phyloP scores from a whole-genome alignment of 345 rosid species.

The Jatropha curcas region DNA sequence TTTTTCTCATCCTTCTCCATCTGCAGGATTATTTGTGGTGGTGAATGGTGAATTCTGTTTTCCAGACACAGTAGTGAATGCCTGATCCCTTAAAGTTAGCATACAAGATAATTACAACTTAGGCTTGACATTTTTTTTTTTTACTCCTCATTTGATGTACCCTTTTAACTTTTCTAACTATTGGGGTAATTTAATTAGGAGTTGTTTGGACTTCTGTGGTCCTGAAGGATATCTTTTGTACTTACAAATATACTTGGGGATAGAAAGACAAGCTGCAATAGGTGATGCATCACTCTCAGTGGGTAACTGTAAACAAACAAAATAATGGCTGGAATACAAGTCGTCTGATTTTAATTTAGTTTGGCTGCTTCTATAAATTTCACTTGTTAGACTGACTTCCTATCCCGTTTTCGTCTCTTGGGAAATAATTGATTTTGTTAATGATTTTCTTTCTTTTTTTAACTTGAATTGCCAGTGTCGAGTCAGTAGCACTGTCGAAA shows the following conservation, averaged over 20 bases:
- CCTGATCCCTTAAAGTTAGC: neutral
- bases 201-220: neutral
- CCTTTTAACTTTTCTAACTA: neutral
- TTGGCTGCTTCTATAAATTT: neutral
- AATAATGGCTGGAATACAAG: neutral
- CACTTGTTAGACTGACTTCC: neutral
- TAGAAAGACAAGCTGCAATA: neutral
- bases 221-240: neutral
- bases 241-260: neutral
- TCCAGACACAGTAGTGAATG: neutral
- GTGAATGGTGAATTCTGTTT: neutral
- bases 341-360: constrained; percentile 2
- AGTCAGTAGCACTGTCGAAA: no score
- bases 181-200: neutral
- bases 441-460: no score
- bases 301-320: constrained; percentile 13
- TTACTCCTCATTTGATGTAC: neutral
- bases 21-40: constrained; percentile 10
- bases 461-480: no score
- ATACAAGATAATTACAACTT: neutral
- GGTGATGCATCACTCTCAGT: neutral
- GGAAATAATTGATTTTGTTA: neutral
- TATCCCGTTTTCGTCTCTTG: neutral
- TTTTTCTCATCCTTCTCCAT: neutral
- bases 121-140: neutral